Base-by-base conservation (phyloP, 2,329 filamentous ascomycete species). In the Pseudocercospora fijiensis region DNA sequence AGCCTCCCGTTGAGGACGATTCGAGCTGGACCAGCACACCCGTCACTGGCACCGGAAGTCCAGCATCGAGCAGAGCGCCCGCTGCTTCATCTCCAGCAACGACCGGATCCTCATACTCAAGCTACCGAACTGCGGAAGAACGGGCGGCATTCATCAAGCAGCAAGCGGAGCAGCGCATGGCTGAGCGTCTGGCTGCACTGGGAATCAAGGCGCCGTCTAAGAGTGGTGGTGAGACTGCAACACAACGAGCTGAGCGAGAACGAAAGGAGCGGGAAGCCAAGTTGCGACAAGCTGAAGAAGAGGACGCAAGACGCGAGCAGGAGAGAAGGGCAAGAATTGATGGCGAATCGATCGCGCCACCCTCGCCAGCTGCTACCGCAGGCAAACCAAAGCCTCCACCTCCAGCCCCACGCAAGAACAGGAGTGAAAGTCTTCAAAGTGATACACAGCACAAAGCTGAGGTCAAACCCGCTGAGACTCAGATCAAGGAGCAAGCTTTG, bases 111-210 rank as follows among this genome's bases (percentile, higher is more conserved):
- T 89, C 90, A 0, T 96, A 96, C 74, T 85, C 91, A 2, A 86
- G 91, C 4, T 96, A 95, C 76, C 91, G 90, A 78, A 96, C 93
- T 0, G 90, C 93, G 0, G 93, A 98, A 77, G 94, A 99, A 73
- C 87, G 95, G 61, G 92, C 96, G 37, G 92, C 94, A 4, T 96
- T 96, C 73, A 97, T 98, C 74, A 96, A 96, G 76, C 93, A 97
- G 76, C 94, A 97, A 76, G 96, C 95, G 8, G 93, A 98, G 76
- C 91, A 94, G 75, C 91, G 94, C 64, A 98, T 99, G 90, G 94
- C 95, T 37, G 95, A 98, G 77, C 89, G 95, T 65, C 86, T 99
- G 72, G 95, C 95, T 65, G 94, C 94, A 53, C 85, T 98, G 65
- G 95, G 95, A 37, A 90, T 99, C 75, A 96, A 92, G 76, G 88